Evolutionary conservation across 805 yeast species (phyloP).

Genomic region (Millerago galiae): DNA sequence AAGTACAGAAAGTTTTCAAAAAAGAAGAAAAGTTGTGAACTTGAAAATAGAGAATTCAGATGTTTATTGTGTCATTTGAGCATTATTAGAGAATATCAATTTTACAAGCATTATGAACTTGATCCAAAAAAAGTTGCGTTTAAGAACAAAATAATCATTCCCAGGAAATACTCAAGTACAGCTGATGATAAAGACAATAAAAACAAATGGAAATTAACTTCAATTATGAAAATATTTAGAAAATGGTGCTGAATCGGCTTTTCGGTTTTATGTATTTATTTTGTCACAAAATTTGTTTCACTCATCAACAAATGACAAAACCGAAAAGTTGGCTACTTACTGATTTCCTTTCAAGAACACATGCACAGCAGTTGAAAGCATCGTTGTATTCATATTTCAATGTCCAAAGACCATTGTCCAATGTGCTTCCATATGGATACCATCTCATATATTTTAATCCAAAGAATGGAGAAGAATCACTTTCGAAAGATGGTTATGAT

Average conservation of each 20-base stretch:
- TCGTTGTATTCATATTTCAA: constrained; percentile 21
- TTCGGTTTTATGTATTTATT: background rate
- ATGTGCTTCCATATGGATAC: constrained; percentile 42
- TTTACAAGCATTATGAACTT: constrained; percentile 1
- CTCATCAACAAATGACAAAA: constrained; percentile 3
- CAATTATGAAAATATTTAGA: too few relatives aligned
- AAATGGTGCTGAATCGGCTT: too few relatives aligned
- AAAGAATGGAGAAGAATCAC: constrained; percentile 33
- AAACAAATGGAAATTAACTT: background rate
- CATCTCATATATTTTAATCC: constrained; percentile 69
- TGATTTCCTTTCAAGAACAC: constrained; percentile 16
- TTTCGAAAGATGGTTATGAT: constrained; percentile 77
- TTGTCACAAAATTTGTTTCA: background rate
- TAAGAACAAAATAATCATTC: background rate
- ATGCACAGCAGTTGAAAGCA: constrained; percentile 19
- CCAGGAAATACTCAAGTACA: background rate
- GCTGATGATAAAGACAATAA: background rate
- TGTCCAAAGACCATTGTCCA: constrained; percentile 15
- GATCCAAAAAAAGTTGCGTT: background rate
- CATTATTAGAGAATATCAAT: constrained; percentile 2
- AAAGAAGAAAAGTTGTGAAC: background rate
- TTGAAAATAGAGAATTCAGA: background rate
- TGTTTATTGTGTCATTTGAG: constrained; percentile 6
- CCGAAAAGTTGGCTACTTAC: constrained; percentile 16
- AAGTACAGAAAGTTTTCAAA: background rate